Percentiles rank a stretch among this genome's conserved stretches.
phyloP scores from a whole-genome alignment of 208 protist genomes.

The Trypanosoma scelopori region DNA sequence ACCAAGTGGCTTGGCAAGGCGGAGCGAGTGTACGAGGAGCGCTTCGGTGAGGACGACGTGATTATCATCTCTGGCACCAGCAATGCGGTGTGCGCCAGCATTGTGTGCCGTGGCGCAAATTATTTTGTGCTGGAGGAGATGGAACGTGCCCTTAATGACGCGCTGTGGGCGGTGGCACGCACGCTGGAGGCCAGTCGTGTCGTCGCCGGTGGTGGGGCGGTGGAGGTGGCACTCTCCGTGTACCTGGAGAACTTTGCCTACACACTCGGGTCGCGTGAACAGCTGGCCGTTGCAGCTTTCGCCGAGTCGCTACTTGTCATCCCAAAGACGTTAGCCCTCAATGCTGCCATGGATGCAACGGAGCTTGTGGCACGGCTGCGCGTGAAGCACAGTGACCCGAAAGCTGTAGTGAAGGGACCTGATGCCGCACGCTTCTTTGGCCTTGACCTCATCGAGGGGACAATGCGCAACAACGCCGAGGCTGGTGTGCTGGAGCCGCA shows the following conservation, averaged over 20 bases:
- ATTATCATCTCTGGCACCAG: constrained; percentile 92
- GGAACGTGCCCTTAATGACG: constrained; percentile 98
- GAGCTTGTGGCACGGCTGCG: constrained; percentile 98
- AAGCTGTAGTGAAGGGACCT: constrained; percentile 44
- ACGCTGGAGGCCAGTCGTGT: constrained; percentile 97
- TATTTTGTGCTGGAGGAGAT: constrained; percentile 97
- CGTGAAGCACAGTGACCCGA: constrained; percentile 92
- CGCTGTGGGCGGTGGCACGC: constrained; percentile 98
- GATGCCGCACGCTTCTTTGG: constrained; percentile 79
- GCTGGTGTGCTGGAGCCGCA: constrained; percentile 99
- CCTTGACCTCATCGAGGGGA: constrained; percentile 95
- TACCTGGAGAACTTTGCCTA: constrained; percentile 98
- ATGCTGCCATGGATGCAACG: constrained; percentile 98
- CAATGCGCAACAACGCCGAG: constrained; percentile 96
- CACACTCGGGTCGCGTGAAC: constrained; percentile 96
- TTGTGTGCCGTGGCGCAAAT: constrained; percentile 99
- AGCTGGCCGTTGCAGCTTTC: constrained; percentile 99
- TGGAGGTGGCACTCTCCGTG: constrained; percentile 98
- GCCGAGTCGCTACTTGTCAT: constrained; percentile 98
- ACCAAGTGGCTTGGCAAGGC: constrained; percentile 91
- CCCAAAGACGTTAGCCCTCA: constrained; percentile 98
- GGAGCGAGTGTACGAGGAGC: constrained; percentile 96
- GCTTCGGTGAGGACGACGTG: constrained; percentile 97
- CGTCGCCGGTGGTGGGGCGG: constrained; percentile 98
- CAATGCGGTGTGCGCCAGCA: constrained; percentile 90